A percentile compares a stretch with the other conserved stretches of the same genome.
These are phyloP conservation scores for Pythium brachiatum DNA, from an alignment of 352 stramenopile genomes.

Conservation along the genomic window DNA sequence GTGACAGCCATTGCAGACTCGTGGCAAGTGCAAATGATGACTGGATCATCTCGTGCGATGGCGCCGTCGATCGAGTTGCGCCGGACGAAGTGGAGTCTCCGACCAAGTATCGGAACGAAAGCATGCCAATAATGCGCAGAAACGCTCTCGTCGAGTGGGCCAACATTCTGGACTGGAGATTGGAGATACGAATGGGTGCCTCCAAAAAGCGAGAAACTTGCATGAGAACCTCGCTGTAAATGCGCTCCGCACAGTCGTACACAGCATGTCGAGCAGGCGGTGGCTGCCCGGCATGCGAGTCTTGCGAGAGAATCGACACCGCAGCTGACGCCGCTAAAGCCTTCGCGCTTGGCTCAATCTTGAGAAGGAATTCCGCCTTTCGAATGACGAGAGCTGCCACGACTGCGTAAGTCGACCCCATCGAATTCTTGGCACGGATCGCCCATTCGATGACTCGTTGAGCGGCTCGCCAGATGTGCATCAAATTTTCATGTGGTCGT, in stretches of 20 bases:
- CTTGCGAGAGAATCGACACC: slow-evolving; percentile 51
- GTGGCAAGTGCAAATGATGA: slow-evolving; percentile 72
- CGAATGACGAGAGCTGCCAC: slow-evolving; percentile 77
- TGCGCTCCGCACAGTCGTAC: slow-evolving; percentile 74
- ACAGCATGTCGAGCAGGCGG: slow-evolving; percentile 47
- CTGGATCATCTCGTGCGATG: slow-evolving; percentile 53
- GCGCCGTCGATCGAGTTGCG: slow-evolving; percentile 17
- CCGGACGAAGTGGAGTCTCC: slow-evolving; percentile 39
- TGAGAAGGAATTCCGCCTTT: slow-evolving; percentile 83
- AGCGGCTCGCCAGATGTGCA: slow-evolving; percentile 87
- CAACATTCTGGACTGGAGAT: slow-evolving; percentile 71
- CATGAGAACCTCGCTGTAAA: slow-evolving; percentile 84
- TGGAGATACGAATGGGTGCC: slow-evolving; percentile 68
- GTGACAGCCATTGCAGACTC: slow-evolving; percentile 73
- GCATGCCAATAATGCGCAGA: slow-evolving; percentile 69
- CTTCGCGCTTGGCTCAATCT: slow-evolving; percentile 74
- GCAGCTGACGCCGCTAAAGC: slow-evolving; percentile 64
- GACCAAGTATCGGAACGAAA: slow-evolving; percentile 77
- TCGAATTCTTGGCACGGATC: slow-evolving; percentile 87
- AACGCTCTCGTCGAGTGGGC: slow-evolving; percentile 75
- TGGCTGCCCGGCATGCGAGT: slow-evolving; percentile 25
- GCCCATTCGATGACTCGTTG: slow-evolving; percentile 88
- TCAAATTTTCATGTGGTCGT: slow-evolving; percentile 84
- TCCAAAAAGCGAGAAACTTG: slow-evolving; percentile 82
- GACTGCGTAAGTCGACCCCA: slow-evolving; percentile 79